Evolutionary conservation across 2,329 filamentous ascomycete genomes (phyloP), one percentile per base, ranked within the genome.

Genomic region (Mariannaea elegans): DNA sequence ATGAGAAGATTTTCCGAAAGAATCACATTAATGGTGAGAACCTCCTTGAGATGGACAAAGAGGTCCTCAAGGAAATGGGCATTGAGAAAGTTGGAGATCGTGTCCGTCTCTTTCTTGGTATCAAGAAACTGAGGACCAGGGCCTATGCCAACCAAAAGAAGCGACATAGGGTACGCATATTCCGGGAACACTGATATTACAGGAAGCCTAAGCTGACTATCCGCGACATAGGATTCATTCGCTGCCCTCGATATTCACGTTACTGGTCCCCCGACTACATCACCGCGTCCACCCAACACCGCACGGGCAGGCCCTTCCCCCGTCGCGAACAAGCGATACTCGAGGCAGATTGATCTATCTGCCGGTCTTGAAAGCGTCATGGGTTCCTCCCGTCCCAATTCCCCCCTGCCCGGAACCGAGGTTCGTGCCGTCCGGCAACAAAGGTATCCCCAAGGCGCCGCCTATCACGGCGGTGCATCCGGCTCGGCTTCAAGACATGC

Each of bases 11-110:
- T 23, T 97, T 97, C 78, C 79, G 91, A 78, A 89, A 89, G 73
- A 97, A 99, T 76, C 92, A 98, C 77, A 97, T 99, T 81, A 99
- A 95, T 74, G 95, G 95, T 71, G 93, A 97, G 79, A 97, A 97
- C 73, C 82, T 99, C 42, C 84, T 99, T 68, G 95, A 99, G 78
- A 94, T 97, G 84, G 95, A 99, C 77, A 96, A 97, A 81, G 90
- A 93, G 56, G 93, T 97, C 38, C 84, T 99, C 64, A 96, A 97
- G 77, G 95, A 99, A 76, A 97, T 99, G 87, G 95, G 95, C 41
- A 94, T 99, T 69, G 96, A 97, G 69, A 99, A 98, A 78, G 92
- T 99, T 65, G 95, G 95, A 65, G 95, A 99, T 76, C 89, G 95
- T 53, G 94, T 99, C 32, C 91, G 94, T 64, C 90, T 99, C 62